Evolutionary conservation across 176 grass and related monocot species (phyloP), one percentile per base, ranked within the genome.

Genomic region (Phoenix dactylifera): DNA sequence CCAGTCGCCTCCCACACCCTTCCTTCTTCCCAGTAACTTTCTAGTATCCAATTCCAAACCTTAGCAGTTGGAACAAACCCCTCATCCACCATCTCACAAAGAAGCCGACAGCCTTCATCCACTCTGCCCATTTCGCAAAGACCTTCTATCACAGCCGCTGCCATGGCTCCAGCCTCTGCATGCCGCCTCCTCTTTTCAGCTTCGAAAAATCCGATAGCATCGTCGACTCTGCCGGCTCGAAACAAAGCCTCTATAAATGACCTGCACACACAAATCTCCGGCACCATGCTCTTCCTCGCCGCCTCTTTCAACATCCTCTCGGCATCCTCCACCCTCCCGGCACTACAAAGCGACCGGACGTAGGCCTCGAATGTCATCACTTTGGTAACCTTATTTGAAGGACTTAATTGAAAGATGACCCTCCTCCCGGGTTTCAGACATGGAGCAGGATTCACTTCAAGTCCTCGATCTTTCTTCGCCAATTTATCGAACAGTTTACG

Each of bases 401-500:
- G 51, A 25, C 55, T 50, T 20, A 52, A 57, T 24, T 71, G 68
- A 24, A 60, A 71, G 44, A 71, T 60, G 48, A 60, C 57, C 44
- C 57, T 39, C 22, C 68, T 71, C 7, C 67, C 56, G 1, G 23
- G 48, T 29, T 51, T 60, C 24, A 71, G 6, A 16, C n/a, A 7
- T 6, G 68, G 68, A 26, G 18, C 22, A 5, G 15, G 12, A 16
- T 24, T 28, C 0, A 15, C 24, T 18, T 67, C 12, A 0, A 30
- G n/a, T 0, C 12, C 22, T 29, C 18, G 16, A 16, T 18, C 56
- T 60, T 29, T 52, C 57, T 32, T 71, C 15, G 22, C 0, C 56
- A 71, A 26, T 60, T 71, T 71, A 60, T 60, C 68, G 9, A 60
- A 71, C 68, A 71, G 48, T 24, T 71, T 60, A 7, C 57, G 56